A percentile compares a stretch with the other conserved stretches of the same genome.
These are phyloP conservation scores for Tremella mesenterica DNA, from an alignment of 768 basidiomycete genomes.

Conservation along the genomic window DNA sequence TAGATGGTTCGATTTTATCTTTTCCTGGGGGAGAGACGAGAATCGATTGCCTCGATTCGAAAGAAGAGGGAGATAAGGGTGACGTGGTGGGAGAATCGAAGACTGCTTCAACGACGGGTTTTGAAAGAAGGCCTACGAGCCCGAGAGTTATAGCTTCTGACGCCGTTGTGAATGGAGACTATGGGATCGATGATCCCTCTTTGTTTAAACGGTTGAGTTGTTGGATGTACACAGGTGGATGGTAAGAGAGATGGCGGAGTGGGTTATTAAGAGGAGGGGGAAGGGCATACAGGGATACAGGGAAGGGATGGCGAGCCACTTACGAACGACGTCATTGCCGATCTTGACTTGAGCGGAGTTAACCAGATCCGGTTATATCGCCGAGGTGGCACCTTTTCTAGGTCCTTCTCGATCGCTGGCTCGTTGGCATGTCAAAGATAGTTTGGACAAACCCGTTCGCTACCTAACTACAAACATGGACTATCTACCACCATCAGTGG, in stretches of 20 bases:
- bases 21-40: conserved; percentile 19
- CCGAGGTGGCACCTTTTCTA: no score
- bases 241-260: neutral
- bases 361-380: neutral
- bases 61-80: conserved; percentile 12
- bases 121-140: conserved; percentile 38
- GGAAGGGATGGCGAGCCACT: neutral
- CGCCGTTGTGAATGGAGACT: conserved; percentile 27
- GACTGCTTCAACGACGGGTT: conserved; percentile 41
- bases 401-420: no score
- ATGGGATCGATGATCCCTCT: neutral
- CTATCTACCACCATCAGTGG: conserved; percentile 19
- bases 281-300: neutral
- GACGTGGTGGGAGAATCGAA: conserved; percentile 17
- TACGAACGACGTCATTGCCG: neutral
- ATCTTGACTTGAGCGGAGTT: no score
- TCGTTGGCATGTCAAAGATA: no score
- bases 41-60: conserved; percentile 15
- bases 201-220: neutral
- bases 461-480: conserved; percentile 13
- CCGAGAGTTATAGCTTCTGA: conserved; percentile 40
- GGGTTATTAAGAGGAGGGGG: neutral
- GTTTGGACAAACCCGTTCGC: neutral
- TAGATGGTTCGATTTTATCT: no score
- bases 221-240: conserved; percentile 6